These are phyloP conservation scores for Cucumis cinereus DNA, from an alignment of 306 rosid species.

Conservation along the genomic window DNA sequence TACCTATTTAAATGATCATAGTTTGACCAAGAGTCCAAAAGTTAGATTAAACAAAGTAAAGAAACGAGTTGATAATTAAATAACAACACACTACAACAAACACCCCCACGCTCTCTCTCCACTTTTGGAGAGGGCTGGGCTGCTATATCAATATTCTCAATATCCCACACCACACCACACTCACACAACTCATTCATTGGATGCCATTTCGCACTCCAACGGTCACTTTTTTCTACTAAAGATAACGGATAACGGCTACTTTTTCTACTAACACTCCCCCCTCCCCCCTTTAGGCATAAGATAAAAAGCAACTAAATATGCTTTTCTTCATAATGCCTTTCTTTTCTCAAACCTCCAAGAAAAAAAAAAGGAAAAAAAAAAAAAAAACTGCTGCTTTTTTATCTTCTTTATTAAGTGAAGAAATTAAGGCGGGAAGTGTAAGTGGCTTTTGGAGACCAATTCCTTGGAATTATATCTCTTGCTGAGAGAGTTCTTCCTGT, in stretches of 20 bases:
- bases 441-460: conserved; percentile 74
- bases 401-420: conserved; percentile 9
- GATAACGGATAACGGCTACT: conserved; percentile 23
- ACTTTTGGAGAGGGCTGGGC: conserved; percentile 62
- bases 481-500: conserved; percentile 50
- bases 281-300: background rate
- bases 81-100: background rate
- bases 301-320: background rate
- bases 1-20: background rate
- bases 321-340: background rate
- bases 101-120: conserved; percentile 58
- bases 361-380: background rate
- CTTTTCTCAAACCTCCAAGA: background rate
- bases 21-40: conserved; percentile 10
- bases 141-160: background rate
- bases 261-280: background rate
- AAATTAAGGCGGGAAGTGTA: conserved; percentile 65
- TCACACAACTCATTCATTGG: conserved; percentile 12
- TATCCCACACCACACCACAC: conserved; percentile 13
- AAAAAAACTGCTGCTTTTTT: background rate
- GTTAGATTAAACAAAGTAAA: conserved; percentile 16
- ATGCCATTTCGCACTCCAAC: conserved; percentile 28
- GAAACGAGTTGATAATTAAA: background rate
- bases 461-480: conserved; percentile 56
- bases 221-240: conserved; percentile 15